Evolutionary conservation across 345 rosid genomes (phyloP), one percentile per base, ranked within the genome.

Genomic region (Arabidopsis suecica): DNA sequence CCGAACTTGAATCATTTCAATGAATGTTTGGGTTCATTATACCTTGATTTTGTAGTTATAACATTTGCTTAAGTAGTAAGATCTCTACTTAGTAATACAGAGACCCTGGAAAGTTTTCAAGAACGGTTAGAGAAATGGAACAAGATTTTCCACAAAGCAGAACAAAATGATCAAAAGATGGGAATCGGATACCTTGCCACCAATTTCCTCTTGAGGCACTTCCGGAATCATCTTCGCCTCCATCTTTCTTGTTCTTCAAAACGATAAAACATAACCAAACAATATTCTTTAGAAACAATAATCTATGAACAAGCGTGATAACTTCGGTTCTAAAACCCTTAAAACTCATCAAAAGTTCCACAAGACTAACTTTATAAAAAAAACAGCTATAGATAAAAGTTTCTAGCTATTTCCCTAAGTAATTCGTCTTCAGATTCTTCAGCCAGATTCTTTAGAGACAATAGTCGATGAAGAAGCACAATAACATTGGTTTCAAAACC

Each of bases 151-250:
- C 5, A 14, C 61, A 36, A 58, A 63, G 9, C 9, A 0, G n/a
- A 20, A 58, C 50, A 58, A 40, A 18, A 49, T 32, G 68, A 74
- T 14, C 33, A 55, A 51, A 33, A 3, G 34, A 45, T n/a, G 28
- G 7, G 50, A 37, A 9, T 44, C 44, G 1, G 75, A 77, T 85
- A 89, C 98, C 98, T 85, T 91, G 86, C 98, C 98, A 93, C 98
- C 98, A 93, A 59, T 93, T 89, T 74, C 97, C 98, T 78, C 97
- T 89, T 9, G 92, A 87, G 61, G 96, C 97, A 69, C 82, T 81
- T 63, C 86, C 97, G 0, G 94, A 68, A 56, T 93, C 97, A 80
- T 93, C 98, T 79, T 87, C 93, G 6, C 83, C 80, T 8, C 84
- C 83, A 9, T 91, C 97, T 69, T 83, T 86, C 83, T 84, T 88